Evolutionary conservation across 768 basidiomycete species (phyloP).

Genomic region (Gloeophyllum trabeum): DNA sequence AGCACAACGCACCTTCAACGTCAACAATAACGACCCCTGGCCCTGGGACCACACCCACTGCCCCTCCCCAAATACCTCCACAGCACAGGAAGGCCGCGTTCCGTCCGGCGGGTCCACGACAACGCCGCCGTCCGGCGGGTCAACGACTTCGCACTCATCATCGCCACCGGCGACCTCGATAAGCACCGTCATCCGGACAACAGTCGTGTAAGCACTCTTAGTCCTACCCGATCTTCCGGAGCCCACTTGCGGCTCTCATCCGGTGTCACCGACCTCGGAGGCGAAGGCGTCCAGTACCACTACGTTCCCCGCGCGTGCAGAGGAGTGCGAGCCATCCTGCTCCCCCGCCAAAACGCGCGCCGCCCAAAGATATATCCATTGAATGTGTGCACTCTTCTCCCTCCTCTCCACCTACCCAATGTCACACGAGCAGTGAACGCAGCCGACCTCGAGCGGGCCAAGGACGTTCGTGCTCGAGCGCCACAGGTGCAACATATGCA

Average conservation of each 20-base stretch:
- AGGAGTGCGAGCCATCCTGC: too few species aligned
- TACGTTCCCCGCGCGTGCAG: too few species aligned
- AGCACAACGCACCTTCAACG: constrained; percentile 1
- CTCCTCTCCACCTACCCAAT: too few species aligned
- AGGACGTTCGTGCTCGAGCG: constrained; percentile 58
- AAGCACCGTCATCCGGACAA: not conserved
- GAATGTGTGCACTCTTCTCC: too few species aligned
- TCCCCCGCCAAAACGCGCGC: too few species aligned
- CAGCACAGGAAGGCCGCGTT: constrained; percentile 1
- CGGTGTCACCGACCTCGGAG: constrained; percentile 5
- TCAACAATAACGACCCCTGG: constrained; percentile 1
- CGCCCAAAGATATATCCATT: too few species aligned
- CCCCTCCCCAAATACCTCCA: constrained; percentile 1
- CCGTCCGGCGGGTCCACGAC: not conserved
- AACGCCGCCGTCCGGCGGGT: not conserved
- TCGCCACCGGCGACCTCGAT: not conserved
- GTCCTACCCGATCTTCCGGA: not conserved
- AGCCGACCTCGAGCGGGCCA: constrained; percentile 30
- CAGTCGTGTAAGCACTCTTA: constrained; percentile 8
- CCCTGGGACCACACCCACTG: not conserved
- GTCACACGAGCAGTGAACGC: too few species aligned
- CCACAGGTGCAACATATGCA: too few species aligned
- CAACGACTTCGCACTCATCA: constrained; percentile 5
- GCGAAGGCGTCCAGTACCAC: too few species aligned
- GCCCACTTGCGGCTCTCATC: constrained; percentile 3